Evolutionary conservation across 2,329 filamentous ascomycete genomes (phyloP).

Genomic region (Allantophomopsis cytisporea): DNA sequence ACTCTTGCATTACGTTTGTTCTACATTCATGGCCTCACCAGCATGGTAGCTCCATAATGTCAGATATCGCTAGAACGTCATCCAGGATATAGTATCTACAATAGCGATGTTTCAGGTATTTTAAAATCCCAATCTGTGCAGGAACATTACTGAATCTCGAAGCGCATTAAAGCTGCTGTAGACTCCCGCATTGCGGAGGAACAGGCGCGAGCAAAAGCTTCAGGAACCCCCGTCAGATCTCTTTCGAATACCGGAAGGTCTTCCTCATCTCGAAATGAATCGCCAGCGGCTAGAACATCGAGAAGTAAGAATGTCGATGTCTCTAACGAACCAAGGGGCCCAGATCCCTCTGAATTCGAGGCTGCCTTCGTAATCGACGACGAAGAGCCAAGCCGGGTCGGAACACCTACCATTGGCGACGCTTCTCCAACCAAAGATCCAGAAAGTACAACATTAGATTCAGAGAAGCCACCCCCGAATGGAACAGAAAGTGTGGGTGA

Average conservation of each 20-base stretch:
- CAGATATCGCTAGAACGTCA: too few species aligned
- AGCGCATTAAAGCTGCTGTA: constrained; percentile 76
- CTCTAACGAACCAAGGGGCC: constrained; percentile 20
- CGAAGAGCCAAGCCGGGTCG: constrained; percentile 49
- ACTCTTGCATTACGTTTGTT: too few species aligned
- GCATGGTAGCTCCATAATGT: too few species aligned
- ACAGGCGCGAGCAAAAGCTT: constrained; percentile 50
- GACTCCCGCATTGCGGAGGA: constrained; percentile 84
- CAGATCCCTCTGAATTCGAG: constrained; percentile 81
- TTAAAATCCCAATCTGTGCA: too few species aligned
- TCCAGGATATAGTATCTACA: too few species aligned
- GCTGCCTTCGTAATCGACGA: constrained; percentile 79
- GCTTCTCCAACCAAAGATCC: constrained; percentile 5
- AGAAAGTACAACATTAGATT: constrained; percentile 10
- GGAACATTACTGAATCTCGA: constrained; percentile 3
- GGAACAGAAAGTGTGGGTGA: constrained; percentile 13
- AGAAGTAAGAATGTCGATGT: constrained; percentile 13
- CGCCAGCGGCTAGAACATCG: constrained; percentile 11
- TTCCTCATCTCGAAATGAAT: constrained; percentile 11
- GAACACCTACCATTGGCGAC: constrained; percentile 40
- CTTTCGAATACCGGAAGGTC: constrained; percentile 18
- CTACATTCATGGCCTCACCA: too few species aligned
- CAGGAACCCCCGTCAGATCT: constrained; percentile 29
- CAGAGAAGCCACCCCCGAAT: constrained; percentile 12
- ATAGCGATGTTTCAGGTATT: constrained; percentile 14